Evolutionary conservation across 176 grass and related monocot species (phyloP).

Genomic region (Phoenix roebelenii): DNA sequence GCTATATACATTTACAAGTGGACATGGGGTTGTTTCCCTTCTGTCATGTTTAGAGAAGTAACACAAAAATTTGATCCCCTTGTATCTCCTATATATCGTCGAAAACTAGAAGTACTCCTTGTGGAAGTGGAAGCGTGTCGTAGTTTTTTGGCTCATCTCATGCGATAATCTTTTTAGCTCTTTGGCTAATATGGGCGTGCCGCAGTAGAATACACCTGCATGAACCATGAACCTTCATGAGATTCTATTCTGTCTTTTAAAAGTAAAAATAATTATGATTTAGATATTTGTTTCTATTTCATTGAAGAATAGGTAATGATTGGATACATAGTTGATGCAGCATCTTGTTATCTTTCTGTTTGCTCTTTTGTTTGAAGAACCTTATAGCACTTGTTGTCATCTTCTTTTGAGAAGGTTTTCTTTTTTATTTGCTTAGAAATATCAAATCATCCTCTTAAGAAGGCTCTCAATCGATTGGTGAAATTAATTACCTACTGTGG

Average conservation of each 20-base stretch:
- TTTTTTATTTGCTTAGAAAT: no score
- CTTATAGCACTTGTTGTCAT: no score
- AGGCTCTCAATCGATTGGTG: background rate
- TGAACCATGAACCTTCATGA: conserved; percentile 6
- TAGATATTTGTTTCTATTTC: no score
- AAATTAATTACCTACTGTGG: conserved; percentile 66
- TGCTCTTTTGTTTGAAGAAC: no score
- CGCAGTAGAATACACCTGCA: conserved; percentile 92
- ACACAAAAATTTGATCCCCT: conserved; percentile 38
- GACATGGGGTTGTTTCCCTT: conserved; percentile 42
- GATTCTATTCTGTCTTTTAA: no score
- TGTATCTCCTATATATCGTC: conserved; percentile 4
- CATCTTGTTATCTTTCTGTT: no score
- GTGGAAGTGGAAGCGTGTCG: conserved; percentile 93
- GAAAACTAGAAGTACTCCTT: conserved; percentile 78
- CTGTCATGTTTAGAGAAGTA: conserved; percentile 31
- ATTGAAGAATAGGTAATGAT: no score
- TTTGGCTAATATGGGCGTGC: conserved; percentile 67
- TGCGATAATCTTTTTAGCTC: conserved; percentile 69
- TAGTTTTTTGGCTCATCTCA: conserved; percentile 86
- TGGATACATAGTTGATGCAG: no score
- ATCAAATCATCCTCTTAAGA: no score
- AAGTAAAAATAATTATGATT: no score
- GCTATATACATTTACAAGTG: conserved; percentile 89
- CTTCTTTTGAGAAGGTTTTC: no score